Base-by-base conservation (phyloP, 108 stramenopile species). In the Discostella stelligeroides region DNA sequence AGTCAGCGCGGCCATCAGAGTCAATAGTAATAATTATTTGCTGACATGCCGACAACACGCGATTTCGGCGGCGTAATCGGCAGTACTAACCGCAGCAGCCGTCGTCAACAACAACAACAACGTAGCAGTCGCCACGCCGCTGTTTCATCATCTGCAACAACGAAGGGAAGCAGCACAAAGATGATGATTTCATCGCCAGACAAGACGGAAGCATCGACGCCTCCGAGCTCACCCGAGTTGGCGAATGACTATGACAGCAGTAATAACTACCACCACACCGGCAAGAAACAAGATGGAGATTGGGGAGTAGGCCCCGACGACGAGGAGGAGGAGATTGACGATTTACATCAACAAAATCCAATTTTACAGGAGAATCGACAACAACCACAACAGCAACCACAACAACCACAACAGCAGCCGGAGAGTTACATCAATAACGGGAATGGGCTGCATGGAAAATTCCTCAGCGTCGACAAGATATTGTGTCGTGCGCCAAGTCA, bases 401-500 rank as follows among this genome's bases (percentile, higher is more conserved):
- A 29, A 55, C 25, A 29, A 29, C 17, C 1, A 50, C 17, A 4
- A 18, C 49, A 20, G 24, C 49, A 20, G 20, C 17, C 14, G n/a
- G n/a, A n/a, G n/a, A n/a, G n/a, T n/a, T n/a, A n/a, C n/a, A n/a
- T n/a, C n/a, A n/a, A 24, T 28, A 29, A 55, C 25, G 15, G 10
- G 4, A 15, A 2, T 12, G n/a, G 28, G 5, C 60, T 20, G 7
- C 13, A 17, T 18, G 42, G 43, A 21, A 61, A 45, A 20, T 11
- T 29, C 2, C 42, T 73, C 12, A 62, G 57, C n/a, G 72, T 73
- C 48, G 64, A 73, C 58, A 73, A 63, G 38, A 59, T 73, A 13
- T 34, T 73, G 0, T 73, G 72, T 27, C 63, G 72, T 2, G 63
- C 59, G 14, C 63, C 72, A 20, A 47, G 43, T 24, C 63, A 73